phyloP scores from a whole-genome alignment of 331 rosid species.

The Rosa hybrid region DNA sequence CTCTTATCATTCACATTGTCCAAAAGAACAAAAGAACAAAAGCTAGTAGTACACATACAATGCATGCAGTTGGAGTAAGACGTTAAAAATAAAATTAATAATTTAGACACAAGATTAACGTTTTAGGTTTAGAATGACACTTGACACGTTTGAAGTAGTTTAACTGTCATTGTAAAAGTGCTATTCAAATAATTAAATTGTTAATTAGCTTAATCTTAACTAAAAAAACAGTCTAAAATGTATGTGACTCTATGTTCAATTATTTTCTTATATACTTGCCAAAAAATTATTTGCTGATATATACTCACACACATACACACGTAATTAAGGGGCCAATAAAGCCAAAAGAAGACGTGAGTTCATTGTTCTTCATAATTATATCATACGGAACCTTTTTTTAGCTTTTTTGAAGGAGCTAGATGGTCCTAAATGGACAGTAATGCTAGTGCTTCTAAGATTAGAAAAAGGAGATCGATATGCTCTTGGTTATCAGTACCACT shows the following conservation, averaged over 20 bases:
- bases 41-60: not conserved
- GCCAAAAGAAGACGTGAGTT: not conserved
- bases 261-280: too few relatives aligned
- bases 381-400: not conserved
- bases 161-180: too few relatives aligned
- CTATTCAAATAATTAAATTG: too few relatives aligned
- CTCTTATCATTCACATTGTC: too few relatives aligned
- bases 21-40: too few relatives aligned
- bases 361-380: not conserved
- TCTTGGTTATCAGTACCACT: constrained; percentile 17
- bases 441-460: not conserved
- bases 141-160: not conserved
- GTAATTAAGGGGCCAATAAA: not conserved
- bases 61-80: not conserved
- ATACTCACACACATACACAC: too few relatives aligned
- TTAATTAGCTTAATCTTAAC: too few relatives aligned
- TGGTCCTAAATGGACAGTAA: constrained; percentile 3
- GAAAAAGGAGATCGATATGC: constrained; percentile 4
- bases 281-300: too few relatives aligned
- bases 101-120: not conserved
- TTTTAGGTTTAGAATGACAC: not conserved
- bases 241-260: too few relatives aligned
- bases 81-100: not conserved
- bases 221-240: too few relatives aligned
- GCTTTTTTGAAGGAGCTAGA: not conserved